These are phyloP conservation scores for Rhizoclosmatium globosum DNA, from an alignment of 192 early-diverging fungal species.

Conservation along the genomic window DNA sequence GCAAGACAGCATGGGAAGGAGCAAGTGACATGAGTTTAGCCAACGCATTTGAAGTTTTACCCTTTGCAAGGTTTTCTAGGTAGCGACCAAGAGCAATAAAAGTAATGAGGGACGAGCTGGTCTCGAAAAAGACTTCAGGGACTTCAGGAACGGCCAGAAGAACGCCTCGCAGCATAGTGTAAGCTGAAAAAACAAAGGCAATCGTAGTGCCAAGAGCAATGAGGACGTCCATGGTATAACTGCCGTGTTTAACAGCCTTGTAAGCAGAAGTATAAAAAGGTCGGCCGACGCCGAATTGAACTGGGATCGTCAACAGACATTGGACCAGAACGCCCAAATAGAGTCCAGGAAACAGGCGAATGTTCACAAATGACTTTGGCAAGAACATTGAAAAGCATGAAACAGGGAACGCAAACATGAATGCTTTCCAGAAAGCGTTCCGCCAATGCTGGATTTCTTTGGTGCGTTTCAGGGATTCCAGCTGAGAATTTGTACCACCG, in stretches of 20 bases:
- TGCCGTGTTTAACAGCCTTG: constrained; percentile 79
- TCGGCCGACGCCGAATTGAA: constrained; percentile 89
- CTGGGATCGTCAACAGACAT: constrained; percentile 84
- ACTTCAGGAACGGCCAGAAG: constrained; percentile 50
- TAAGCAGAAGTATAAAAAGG: constrained; percentile 82
- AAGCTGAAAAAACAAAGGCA: constrained; percentile 83
- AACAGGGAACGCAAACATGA: constrained; percentile 84
- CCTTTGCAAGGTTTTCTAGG: constrained; percentile 95
- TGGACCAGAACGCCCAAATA: constrained; percentile 71
- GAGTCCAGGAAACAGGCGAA: constrained; percentile 61
- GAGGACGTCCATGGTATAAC: constrained; percentile 97
- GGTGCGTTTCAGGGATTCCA: constrained; percentile 87
- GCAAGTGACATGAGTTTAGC: constrained; percentile 88
- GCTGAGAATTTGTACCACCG: constrained; percentile 73
- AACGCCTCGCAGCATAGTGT: constrained; percentile 72
- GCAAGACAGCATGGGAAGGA: constrained; percentile 69
- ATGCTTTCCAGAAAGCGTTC: constrained; percentile 66
- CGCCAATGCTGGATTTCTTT: constrained; percentile 88
- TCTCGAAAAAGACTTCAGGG: constrained; percentile 94
- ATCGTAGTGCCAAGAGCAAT: constrained; percentile 86
- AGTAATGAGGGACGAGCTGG: constrained; percentile 87
- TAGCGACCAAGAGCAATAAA: constrained; percentile 94
- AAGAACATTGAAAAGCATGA: constrained; percentile 81
- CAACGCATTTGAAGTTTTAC: constrained; percentile 88
- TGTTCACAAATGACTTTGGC: constrained; percentile 43